Evolutionary conservation across 495 filamentous ascomycete genomes (phyloP).

Genomic region (Xylaria cubensis): DNA sequence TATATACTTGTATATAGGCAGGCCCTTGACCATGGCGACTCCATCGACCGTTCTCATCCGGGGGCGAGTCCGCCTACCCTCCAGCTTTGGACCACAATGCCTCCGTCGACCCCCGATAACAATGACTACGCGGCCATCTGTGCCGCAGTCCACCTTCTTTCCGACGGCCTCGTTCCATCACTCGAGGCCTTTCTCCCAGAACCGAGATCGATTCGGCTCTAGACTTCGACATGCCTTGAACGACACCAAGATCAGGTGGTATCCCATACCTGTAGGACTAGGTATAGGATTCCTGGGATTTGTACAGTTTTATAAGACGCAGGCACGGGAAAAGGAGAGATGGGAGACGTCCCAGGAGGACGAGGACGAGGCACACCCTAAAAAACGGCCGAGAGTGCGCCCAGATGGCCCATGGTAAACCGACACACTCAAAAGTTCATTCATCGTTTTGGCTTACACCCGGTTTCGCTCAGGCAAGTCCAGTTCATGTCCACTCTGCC

Average conservation of each 20-base stretch:
- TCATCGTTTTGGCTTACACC: conserved; percentile 11
- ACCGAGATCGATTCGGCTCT: conserved; percentile 49
- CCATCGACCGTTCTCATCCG: conserved; percentile 16
- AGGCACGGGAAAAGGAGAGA: conserved; percentile 62
- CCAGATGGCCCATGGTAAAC: conserved; percentile 87
- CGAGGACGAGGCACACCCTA: conserved; percentile 54
- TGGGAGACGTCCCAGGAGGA: conserved; percentile 52
- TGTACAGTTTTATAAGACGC: conserved; percentile 81
- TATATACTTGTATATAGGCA: too few relatives aligned
- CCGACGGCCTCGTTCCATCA: conserved; percentile 31
- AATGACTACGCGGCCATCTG: conserved; percentile 27
- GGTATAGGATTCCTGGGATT: conserved; percentile 88
- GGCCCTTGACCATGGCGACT: conserved; percentile 11
- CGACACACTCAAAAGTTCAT: background rate
- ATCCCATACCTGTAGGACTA: conserved; percentile 90
- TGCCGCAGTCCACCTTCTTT: conserved; percentile 27
- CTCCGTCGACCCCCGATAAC: conserved; percentile 28
- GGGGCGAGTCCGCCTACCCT: conserved; percentile 21
- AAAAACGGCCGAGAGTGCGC: conserved; percentile 71
- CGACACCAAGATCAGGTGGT: conserved; percentile 86
- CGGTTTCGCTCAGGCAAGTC: conserved; percentile 69
- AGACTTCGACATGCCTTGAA: conserved; percentile 53
- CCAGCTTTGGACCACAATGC: conserved; percentile 29
- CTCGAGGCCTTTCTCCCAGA: conserved; percentile 43
- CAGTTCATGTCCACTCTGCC: conserved; percentile 96